phyloP scores from a whole-genome alignment of 1,284 basidiomycete species.

The Ustilago trichophora region DNA sequence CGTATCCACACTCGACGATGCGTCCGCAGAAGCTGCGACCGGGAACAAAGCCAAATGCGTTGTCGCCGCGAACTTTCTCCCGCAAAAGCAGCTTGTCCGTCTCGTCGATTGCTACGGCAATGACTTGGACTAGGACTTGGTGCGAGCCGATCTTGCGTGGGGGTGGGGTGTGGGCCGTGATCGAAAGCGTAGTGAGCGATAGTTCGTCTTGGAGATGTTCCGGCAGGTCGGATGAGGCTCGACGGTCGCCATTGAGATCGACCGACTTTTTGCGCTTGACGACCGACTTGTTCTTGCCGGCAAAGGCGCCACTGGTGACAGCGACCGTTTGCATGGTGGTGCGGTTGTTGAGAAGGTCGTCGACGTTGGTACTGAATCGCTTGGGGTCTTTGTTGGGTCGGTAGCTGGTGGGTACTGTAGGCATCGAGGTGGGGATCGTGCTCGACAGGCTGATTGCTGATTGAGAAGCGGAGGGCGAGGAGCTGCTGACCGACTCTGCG shows the following conservation, averaged over 20 bases:
- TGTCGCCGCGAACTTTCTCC: constrained; percentile 62
- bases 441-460: constrained; percentile 39
- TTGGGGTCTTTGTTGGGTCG: constrained; percentile 53
- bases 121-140: constrained; percentile 67
- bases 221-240: constrained; percentile 46
- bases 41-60: constrained; percentile 67
- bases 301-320: constrained; percentile 54
- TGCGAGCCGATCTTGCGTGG: constrained; percentile 66
- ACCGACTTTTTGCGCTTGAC: constrained; percentile 35
- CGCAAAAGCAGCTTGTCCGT: constrained; percentile 63
- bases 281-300: constrained; percentile 23
- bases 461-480: constrained; percentile 45
- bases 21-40: constrained; percentile 68
- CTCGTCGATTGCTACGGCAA: constrained; percentile 67
- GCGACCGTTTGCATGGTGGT: constrained; percentile 64
- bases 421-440: constrained; percentile 44
- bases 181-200: constrained; percentile 48
- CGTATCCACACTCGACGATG: constrained; percentile 67
- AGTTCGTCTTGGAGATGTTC: constrained; percentile 56
- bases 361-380: constrained; percentile 43
- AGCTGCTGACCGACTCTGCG: constrained; percentile 25
- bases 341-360: constrained; percentile 56
- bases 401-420: constrained; percentile 50
- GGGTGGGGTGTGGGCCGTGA: constrained; percentile 62
- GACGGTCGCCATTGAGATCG: constrained; percentile 24